Evolutionary conservation across 495 filamentous ascomycete species (phyloP).

Genomic region (Symbiotaphrina buchneri): DNA sequence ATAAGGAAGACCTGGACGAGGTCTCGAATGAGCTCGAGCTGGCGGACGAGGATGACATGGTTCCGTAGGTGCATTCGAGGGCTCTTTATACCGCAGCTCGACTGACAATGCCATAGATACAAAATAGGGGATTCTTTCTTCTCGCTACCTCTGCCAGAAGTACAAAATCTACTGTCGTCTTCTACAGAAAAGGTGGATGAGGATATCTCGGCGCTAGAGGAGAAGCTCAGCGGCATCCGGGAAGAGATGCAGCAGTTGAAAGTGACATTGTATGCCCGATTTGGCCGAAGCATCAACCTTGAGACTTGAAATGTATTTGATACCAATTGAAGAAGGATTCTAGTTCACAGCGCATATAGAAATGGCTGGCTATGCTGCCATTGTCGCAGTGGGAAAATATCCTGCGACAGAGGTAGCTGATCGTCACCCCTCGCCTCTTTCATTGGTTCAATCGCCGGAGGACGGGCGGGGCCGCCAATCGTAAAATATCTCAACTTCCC

Average conservation of each 20-base stretch:
- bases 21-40: conserved; percentile 78
- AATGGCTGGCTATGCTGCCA: too few species aligned
- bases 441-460: too few species aligned
- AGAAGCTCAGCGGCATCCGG: conserved; percentile 43
- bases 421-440: too few species aligned
- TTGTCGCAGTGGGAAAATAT: too few species aligned
- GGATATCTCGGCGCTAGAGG: conserved; percentile 55
- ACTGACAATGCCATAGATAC: conserved; percentile 33
- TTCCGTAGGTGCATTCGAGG: conserved; percentile 38
- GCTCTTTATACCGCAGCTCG: neutral
- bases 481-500: too few species aligned
- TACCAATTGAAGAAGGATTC: too few species aligned
- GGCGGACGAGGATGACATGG: conserved; percentile 79
- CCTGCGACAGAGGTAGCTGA: too few species aligned
- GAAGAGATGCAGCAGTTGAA: conserved; percentile 79
- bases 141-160: conserved; percentile 59
- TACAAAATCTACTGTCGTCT: conserved; percentile 56
- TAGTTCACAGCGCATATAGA: too few species aligned
- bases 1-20: conserved; percentile 94
- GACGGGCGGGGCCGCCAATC: too few species aligned
- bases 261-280: conserved; percentile 76
- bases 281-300: conserved; percentile 86
- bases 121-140: conserved; percentile 94
- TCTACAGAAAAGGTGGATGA: conserved; percentile 50
- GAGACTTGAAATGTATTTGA: conserved; percentile 56